Evolutionary conservation across 768 basidiomycete species (phyloP), one percentile per base, ranked within the genome.

Genomic region (Phlebiopsis flavidoalba): DNA sequence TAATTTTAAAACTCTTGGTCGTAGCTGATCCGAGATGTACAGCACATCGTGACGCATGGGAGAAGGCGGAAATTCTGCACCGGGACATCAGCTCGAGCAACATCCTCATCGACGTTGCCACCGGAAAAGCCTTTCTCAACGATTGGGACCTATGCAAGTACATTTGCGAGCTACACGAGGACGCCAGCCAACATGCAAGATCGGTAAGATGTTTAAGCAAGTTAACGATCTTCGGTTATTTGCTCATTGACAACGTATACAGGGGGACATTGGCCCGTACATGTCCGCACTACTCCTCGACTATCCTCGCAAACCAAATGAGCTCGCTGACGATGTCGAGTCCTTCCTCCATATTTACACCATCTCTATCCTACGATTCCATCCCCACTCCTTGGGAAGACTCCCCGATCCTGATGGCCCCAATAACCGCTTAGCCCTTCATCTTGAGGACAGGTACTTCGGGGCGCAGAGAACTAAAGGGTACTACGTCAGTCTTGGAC

Each of bases 11-110:
- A n/a, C n/a, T 43, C 3, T 12, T 43, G 3, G 40, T 43, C 12
- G 10, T 8, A 12, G 40, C 11, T 43, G 3, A 17, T 43, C 22
- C n/a, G 12, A 19, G 3, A 22, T 7, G n/a, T 12, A 17, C 31
- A 67, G 66, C 62, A 2, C 66, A 67, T 24, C 17, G 26, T 10
- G 31, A 49, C 14, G 61, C 62, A 0, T 60, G 48, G 53, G 46
- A 51, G 22, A 33, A 50, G n/a, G 64, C 60, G 5, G 55, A 57
- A 0, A 51, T 68, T 11, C 35, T 68, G 5, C 67, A 66, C 26
- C 50, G 65, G 1, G 67, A 68, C 35, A 33, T 68, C 46, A 68
- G 67, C 24, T 58, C 57, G 11, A 56, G 57, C 12, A 68, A 68
- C 21, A 63, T 68, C 19, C 56, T 68, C n/a, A 65, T 68, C 45